Percentiles rank a stretch among this genome's conserved stretches.
Evolutionary conservation across 73 alveolate species (phyloP).

Genomic region (Halteria grandinella): DNA sequence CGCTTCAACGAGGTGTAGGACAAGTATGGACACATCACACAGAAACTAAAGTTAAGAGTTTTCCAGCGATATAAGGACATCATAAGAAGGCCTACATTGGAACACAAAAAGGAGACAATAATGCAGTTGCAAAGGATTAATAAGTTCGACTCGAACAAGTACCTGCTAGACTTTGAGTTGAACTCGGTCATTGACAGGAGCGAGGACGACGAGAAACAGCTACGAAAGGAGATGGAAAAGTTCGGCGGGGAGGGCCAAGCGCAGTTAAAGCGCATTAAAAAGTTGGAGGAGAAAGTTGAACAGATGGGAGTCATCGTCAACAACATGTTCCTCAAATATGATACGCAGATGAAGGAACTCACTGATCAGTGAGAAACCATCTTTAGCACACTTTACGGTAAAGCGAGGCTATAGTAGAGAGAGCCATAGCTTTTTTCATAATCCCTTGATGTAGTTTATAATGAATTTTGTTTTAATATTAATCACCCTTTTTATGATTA

Average conservation of each 20-base stretch:
- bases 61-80: neutral
- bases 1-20: conserved; percentile 16
- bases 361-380: neutral
- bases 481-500: too few relatives aligned
- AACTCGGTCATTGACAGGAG: neutral
- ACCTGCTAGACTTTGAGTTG: too few relatives aligned
- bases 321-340: conserved; percentile 13
- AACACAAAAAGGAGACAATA: conserved; percentile 21
- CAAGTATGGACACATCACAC: conserved; percentile 22
- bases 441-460: too few relatives aligned
- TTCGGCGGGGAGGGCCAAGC: conserved; percentile 31
- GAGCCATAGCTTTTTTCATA: too few relatives aligned
- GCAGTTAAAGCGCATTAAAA: conserved; percentile 22
- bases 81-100: conserved; percentile 4
- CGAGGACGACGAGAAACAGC: conserved; percentile 20
- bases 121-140: conserved; percentile 13
- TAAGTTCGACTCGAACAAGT: conserved; percentile 31
- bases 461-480: too few relatives aligned
- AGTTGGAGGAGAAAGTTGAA: conserved; percentile 30
- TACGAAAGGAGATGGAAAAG: conserved; percentile 18
- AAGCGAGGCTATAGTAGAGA: too few relatives aligned
- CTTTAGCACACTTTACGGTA: too few relatives aligned
- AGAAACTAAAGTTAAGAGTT: conserved; percentile 5
- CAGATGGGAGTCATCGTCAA: conserved; percentile 5
- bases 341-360: conserved; percentile 2